Conservation (phyloP, 169 alveolate species). For the Pseudocohnilembus persalinus region DNA sequence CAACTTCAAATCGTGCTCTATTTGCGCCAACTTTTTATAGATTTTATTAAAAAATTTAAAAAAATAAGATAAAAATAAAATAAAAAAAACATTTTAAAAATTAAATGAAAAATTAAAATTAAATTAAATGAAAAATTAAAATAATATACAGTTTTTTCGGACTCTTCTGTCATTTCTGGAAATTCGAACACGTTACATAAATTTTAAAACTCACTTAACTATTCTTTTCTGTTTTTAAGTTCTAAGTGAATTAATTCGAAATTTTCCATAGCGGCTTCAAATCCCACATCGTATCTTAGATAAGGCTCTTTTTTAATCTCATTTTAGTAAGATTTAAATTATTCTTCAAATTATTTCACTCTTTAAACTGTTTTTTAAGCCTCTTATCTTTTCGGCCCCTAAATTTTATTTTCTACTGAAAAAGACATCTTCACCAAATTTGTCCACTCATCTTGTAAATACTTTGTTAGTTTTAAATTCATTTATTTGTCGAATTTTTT, state of each 20-base stretch:
- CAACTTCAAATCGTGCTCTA: conserved; percentile 78
- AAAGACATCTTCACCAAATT: conserved; percentile 73
- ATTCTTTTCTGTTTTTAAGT: conserved; percentile 58
- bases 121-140: no score
- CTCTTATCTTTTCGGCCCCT: conserved; percentile 85
- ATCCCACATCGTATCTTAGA: conserved; percentile 89
- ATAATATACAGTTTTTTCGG: conserved; percentile 51
- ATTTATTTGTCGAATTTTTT: conserved; percentile 69
- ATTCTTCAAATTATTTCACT: conserved; percentile 85
- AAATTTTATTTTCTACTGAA: conserved; percentile 83
- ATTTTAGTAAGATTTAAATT: conserved; percentile 79
- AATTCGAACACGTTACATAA: conserved; percentile 87
- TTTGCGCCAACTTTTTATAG: conserved; percentile 77
- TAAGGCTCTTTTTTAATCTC: conserved; percentile 87
- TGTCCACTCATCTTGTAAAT: conserved; percentile 80
- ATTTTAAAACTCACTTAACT: conserved; percentile 72
- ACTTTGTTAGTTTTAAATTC: conserved; percentile 80
- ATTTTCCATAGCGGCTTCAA: conserved; percentile 77
- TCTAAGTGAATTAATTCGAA: conserved; percentile 73
- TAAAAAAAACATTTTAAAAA: no score
- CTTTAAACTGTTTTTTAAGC: conserved; percentile 79
- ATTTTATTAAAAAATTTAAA: conserved; percentile 83
- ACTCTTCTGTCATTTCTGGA: conserved; percentile 86
- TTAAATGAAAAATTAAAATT: no score
- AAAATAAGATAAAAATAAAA: no score